Evolutionary conservation across 2,329 filamentous ascomycete species (phyloP).

Genomic region (Fusarium aywerte): DNA sequence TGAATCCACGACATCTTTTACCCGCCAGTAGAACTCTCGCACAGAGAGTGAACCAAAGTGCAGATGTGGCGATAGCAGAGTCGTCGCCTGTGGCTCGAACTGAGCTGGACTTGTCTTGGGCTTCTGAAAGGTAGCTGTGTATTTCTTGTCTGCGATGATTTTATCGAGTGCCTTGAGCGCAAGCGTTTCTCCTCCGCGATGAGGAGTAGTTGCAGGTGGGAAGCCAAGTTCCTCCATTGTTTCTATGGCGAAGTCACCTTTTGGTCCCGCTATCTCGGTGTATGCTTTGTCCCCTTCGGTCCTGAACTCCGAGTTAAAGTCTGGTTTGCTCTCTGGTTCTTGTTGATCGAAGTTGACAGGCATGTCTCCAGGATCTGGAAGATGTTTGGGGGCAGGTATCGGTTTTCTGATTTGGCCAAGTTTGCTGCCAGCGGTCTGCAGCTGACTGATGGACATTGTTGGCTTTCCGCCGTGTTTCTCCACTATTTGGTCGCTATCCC

Average conservation of each 20-base stretch:
- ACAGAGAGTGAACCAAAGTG: slow-evolving; percentile 80
- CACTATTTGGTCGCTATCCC: slow-evolving; percentile 77
- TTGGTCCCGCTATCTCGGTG: slow-evolving; percentile 70
- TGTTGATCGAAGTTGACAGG: slow-evolving; percentile 68
- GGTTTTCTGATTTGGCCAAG: slow-evolving; percentile 71
- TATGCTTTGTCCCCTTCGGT: slow-evolving; percentile 68
- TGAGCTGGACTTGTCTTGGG: slow-evolving; percentile 79
- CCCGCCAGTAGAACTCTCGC: slow-evolving; percentile 78
- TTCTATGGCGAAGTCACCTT: slow-evolving; percentile 75
- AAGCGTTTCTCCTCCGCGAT: slow-evolving; percentile 75
- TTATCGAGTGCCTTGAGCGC: slow-evolving; percentile 68
- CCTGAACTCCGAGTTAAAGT: slow-evolving; percentile 70
- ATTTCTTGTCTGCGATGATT: slow-evolving; percentile 71
- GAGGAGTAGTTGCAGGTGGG: slow-evolving; percentile 70
- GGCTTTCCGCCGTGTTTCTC: slow-evolving; percentile 73
- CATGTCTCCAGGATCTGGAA: slow-evolving; percentile 75
- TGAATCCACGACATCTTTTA: slow-evolving; percentile 68
- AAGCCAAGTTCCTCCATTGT: slow-evolving; percentile 78
- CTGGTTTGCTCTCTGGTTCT: slow-evolving; percentile 60
- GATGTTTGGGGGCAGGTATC: slow-evolving; percentile 64
- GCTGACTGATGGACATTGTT: slow-evolving; percentile 78
- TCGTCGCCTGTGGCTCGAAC: slow-evolving; percentile 78
- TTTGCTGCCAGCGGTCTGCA: slow-evolving; percentile 71
- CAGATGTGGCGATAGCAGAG: slow-evolving; percentile 76
- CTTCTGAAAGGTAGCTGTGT: slow-evolving; percentile 79